Base-by-base conservation (phyloP, 2,329 filamentous ascomycete genomes). In the Ophiosphaerella korrae region DNA sequence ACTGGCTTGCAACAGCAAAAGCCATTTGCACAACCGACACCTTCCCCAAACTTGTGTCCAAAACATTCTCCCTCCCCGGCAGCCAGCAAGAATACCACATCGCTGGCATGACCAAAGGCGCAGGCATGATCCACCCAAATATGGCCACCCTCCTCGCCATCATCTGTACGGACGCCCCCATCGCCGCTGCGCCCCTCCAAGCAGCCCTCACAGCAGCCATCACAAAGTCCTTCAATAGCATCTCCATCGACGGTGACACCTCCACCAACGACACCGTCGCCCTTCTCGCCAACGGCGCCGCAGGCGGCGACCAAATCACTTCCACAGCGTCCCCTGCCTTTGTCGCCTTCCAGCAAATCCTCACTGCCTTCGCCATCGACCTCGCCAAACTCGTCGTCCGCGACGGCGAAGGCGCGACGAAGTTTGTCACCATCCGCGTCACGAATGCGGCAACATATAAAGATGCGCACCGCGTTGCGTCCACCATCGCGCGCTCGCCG, bases 1-100 rank as follows among this genome's bases (percentile, higher is more conserved):
- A 94, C 76, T 99, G 93, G 94, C 79, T 99, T 40, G 81, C 82
- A 46, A 88, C 90, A 37, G 94, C 94, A 50, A 87, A 86, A 66
- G 93, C 94, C 35, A 97, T 99, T 70, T 97, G 93, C 81, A 99
- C 94, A 11, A 99, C 94, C 13, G 94, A 99, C 76, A 97, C 94
- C 3, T 99, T 99, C 74, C 94, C 94, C 52, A 99, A 99, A 78
- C 87, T 99, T 58, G 81, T 93, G 63, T 97, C 92, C 16, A 86
- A 84, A 62, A 85, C 86, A 12, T 99, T 97, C 76, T 86, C 81
- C 24, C 84, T 99, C 29, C 92, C 94, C 3, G 92, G 89, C 1
- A 89, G 89, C 3, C 85, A 89, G 0, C 81, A 81, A 42, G 86
- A 88, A 72, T 99, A 96, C 77, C 83, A 84, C 63, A 88, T 99